Percentiles rank a stretch among this genome's conserved stretches.
Conservation (phyloP, 2,329 filamentous ascomycete species). For the Trichophyton schoenleinii region DNA sequence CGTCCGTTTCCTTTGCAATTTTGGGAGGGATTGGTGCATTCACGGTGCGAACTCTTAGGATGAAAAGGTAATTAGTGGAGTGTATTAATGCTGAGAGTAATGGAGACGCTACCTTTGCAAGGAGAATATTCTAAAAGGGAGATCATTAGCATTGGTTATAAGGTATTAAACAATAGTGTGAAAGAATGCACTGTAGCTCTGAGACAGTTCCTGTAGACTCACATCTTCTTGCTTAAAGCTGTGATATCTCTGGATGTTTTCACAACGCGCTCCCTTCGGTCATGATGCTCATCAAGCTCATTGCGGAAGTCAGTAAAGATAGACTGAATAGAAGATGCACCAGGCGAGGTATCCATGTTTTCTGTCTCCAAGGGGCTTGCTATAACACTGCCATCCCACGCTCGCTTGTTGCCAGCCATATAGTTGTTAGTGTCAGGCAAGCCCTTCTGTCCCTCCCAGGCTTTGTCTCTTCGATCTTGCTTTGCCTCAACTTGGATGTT, state of each 20-base stretch:
- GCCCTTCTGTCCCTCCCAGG: background rate
- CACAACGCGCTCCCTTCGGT: slow-evolving; percentile 76
- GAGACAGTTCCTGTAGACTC: slow-evolving; percentile 20
- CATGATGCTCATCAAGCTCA: slow-evolving; percentile 88
- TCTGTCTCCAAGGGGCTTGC: slow-evolving; percentile 8
- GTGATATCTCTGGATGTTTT: slow-evolving; percentile 90
- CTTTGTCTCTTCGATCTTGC: background rate
- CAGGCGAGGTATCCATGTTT: slow-evolving; percentile 7
- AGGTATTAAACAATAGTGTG: background rate
- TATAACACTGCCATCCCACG: slow-evolving; percentile 27
- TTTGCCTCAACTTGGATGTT: background rate
- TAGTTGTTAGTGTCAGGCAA: background rate
- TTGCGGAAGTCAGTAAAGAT: slow-evolving; percentile 80
- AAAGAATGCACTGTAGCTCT: background rate
- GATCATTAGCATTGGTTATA: slow-evolving; percentile 6
- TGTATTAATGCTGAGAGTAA: background rate
- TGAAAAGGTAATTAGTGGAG: background rate
- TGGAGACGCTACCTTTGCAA: slow-evolving; percentile 53
- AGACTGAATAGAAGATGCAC: slow-evolving; percentile 37
- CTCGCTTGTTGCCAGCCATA: slow-evolving; percentile 28
- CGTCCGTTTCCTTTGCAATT: slow-evolving; percentile 57
- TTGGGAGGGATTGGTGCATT: slow-evolving; percentile 46
- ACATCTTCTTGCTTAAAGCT: slow-evolving; percentile 95
- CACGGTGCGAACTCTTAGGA: slow-evolving; percentile 28
- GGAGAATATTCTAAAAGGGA: slow-evolving; percentile 57